Percentiles rank a stretch among this genome's conserved stretches.
These are phyloP conservation scores for Coccinonectria pachysandricola DNA, from an alignment of 2,329 filamentous ascomycete genomes.

Conservation along the genomic window DNA sequence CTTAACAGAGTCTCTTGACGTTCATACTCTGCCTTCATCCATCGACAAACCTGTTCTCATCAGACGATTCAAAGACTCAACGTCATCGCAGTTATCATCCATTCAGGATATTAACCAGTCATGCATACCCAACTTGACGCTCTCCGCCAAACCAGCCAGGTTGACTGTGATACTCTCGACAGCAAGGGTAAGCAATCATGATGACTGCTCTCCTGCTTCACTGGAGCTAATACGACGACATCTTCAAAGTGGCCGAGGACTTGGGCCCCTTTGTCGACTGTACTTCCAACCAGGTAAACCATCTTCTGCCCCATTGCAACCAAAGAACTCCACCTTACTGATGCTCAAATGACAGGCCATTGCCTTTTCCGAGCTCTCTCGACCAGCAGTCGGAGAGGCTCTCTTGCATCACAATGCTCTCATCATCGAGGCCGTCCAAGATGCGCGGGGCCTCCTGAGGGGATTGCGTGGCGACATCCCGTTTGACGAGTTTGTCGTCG, in stretches of 20 bases:
- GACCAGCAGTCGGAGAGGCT: slow-evolving; percentile 8
- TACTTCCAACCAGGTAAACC: slow-evolving; percentile 25
- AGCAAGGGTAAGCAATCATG: slow-evolving; percentile 15
- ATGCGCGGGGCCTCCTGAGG: slow-evolving; percentile 11
- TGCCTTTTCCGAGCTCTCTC: slow-evolving; percentile 22
- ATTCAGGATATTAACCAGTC: no score
- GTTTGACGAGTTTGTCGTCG: slow-evolving; percentile 40
- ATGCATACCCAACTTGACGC: slow-evolving; percentile 20
- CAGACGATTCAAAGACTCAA: no score
- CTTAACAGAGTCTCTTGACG: no score
- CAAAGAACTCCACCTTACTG: not conserved
- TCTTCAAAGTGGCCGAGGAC: slow-evolving; percentile 17
- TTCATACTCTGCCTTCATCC: no score
- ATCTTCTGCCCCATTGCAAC: not conserved
- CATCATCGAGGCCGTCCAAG: slow-evolving; percentile 17
- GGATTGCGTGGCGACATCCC: slow-evolving; percentile 13
- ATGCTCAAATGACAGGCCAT: slow-evolving; percentile 19
- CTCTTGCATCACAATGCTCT: slow-evolving; percentile 19
- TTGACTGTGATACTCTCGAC: slow-evolving; percentile 29
- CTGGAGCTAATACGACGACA: no score
- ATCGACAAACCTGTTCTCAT: no score
- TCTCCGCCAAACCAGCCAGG: slow-evolving; percentile 18
- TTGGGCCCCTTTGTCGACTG: slow-evolving; percentile 26
- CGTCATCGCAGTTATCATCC: no score
- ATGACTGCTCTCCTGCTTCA: no score